Evolutionary conservation across 371 early-diverging fungal genomes (phyloP).

Genomic region (Batrachochytrium dendrobatidis): DNA sequence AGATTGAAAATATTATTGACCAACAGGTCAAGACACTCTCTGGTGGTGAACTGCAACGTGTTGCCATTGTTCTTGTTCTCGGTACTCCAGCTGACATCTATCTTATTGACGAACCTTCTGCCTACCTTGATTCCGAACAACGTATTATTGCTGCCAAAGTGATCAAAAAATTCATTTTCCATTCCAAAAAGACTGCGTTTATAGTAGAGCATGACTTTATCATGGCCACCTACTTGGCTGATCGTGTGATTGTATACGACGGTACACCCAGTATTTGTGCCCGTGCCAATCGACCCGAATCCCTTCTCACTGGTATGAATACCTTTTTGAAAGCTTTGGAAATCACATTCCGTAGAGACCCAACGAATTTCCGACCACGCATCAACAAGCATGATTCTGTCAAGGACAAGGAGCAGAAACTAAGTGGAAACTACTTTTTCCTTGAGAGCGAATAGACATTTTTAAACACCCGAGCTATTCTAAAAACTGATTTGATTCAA

Average conservation of each 20-base stretch:
- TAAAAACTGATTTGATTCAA: background rate
- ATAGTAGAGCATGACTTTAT: slow-evolving; percentile 99
- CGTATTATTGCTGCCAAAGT: slow-evolving; percentile 99
- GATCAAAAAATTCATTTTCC: slow-evolving; percentile 96
- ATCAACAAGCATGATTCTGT: slow-evolving; percentile 97
- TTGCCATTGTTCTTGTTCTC: slow-evolving; percentile 93
- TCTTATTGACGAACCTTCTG: slow-evolving; percentile 99
- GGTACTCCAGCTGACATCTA: slow-evolving; percentile 98
- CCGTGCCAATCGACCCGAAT: slow-evolving; percentile 80
- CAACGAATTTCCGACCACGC: slow-evolving; percentile 97
- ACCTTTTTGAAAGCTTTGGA: slow-evolving; percentile 90
- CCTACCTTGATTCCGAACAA: slow-evolving; percentile 99
- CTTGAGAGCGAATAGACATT: slow-evolving; percentile 1
- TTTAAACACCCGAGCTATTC: background rate
- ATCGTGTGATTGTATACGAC: slow-evolving; percentile 97
- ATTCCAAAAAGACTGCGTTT: slow-evolving; percentile 97
- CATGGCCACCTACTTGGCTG: slow-evolving; percentile 99
- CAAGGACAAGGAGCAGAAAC: slow-evolving; percentile 98
- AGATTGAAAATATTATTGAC: slow-evolving; percentile 92
- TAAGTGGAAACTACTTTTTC: slow-evolving; percentile 28
- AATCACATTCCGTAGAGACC: slow-evolving; percentile 99
- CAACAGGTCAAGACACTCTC: slow-evolving; percentile 83
- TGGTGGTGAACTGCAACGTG: slow-evolving; percentile 99
- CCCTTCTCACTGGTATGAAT: slow-evolving; percentile 97
- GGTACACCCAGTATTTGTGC: slow-evolving; percentile 91